Percentiles rank a stretch among this genome's conserved stretches.
phyloP scores from a whole-genome alignment of 176 grass and related monocot species.

The Eleusine indica region DNA sequence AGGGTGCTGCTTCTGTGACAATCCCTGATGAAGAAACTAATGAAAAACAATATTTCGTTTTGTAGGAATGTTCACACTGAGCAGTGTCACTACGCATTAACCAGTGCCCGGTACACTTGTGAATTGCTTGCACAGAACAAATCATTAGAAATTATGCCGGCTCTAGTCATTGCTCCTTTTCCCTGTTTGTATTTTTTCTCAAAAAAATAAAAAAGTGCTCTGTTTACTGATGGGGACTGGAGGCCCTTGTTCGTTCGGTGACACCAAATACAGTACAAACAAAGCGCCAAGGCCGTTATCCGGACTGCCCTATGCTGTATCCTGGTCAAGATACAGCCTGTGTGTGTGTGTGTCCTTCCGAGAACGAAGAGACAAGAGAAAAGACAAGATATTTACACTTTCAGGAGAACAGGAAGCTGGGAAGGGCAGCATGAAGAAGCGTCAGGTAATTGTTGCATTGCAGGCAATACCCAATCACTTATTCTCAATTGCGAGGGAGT shows the following conservation, averaged over 20 bases:
- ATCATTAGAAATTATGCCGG: background rate
- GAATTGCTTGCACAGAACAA: slow-evolving; percentile 13
- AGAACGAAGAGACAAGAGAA: background rate
- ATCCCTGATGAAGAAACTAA: background rate
- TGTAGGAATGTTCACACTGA: background rate
- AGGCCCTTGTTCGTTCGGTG: background rate
- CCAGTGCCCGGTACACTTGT: background rate
- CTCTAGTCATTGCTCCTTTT: background rate
- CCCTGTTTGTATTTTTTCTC: background rate
- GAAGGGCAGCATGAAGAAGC: background rate
- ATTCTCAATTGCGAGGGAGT: background rate
- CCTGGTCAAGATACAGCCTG: background rate
- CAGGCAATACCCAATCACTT: background rate
- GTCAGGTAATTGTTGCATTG: background rate
- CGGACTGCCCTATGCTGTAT: slow-evolving; percentile 33
- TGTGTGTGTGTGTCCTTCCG: background rate
- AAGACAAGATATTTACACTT: slow-evolving; percentile 14
- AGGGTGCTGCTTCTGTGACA: background rate
- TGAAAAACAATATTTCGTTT: background rate
- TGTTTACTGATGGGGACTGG: background rate
- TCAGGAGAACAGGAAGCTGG: background rate
- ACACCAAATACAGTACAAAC: slow-evolving; percentile 34
- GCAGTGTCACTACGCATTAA: background rate
- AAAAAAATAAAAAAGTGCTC: no score
- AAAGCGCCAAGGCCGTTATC: slow-evolving; percentile 36